phyloP scores from a whole-genome alignment of 495 filamentous ascomycete species.

The Rostrohypoxylon terebratum region DNA sequence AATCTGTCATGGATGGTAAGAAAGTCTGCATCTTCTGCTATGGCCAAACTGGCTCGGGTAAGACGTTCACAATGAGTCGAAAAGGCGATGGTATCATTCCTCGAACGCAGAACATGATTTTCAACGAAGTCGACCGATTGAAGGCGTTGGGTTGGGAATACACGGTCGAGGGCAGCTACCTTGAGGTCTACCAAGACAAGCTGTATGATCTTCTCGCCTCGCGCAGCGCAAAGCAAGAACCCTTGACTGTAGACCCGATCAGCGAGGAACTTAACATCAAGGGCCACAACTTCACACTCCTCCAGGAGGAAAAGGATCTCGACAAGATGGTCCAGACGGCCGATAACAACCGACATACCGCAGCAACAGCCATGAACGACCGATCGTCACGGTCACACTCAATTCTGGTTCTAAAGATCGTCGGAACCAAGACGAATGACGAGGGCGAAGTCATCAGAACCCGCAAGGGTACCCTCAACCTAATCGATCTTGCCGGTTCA shows the following conservation, averaged over 20 bases:
- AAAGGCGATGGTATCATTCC: constrained; percentile 91
- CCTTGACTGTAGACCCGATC: constrained; percentile 73
- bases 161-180: constrained; percentile 91
- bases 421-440: constrained; percentile 64
- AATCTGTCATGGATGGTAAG: constrained; percentile 95
- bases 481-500: constrained; percentile 95
- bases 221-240: constrained; percentile 90
- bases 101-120: constrained; percentile 90
- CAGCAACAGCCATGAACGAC: constrained; percentile 96
- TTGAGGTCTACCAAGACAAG: constrained; percentile 99
- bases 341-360: constrained; percentile 85
- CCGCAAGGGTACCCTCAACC: constrained; percentile 92
- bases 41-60: constrained; percentile 96
- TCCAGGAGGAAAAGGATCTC: constrained; percentile 78
- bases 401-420: constrained; percentile 93
- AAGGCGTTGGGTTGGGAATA: constrained; percentile 95
- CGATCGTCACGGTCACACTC: constrained; percentile 93
- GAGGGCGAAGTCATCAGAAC: constrained; percentile 84
- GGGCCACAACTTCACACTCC: constrained; percentile 65
- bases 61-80: constrained; percentile 93
- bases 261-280: constrained; percentile 73
- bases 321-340: constrained; percentile 87
- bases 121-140: constrained; percentile 81
- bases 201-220: constrained; percentile 90
- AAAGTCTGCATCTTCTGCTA: constrained; percentile 99